These are phyloP conservation scores for Kuraishia hungarica DNA, from an alignment of 805 yeast genomes.

Conservation along the genomic window DNA sequence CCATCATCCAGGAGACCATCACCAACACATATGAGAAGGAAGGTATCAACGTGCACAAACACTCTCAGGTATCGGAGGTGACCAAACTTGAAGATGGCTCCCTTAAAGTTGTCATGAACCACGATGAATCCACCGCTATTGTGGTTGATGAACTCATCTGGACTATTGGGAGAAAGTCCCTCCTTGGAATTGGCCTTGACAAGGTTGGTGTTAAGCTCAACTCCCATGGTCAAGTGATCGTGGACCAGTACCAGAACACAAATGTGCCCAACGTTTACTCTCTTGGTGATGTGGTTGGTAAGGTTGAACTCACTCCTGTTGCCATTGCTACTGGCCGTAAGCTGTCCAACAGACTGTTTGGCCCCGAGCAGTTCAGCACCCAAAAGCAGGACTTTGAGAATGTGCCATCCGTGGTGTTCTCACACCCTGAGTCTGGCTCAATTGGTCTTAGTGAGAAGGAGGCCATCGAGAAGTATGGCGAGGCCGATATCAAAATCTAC, in stretches of 20 bases:
- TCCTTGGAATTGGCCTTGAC: slow-evolving; percentile 67
- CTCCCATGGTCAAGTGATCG: slow-evolving; percentile 54
- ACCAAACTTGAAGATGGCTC: slow-evolving; percentile 41
- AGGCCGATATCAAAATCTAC: slow-evolving; percentile 73
- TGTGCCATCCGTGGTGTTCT: slow-evolving; percentile 93
- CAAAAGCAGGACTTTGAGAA: slow-evolving; percentile 81
- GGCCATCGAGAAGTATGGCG: slow-evolving; percentile 74
- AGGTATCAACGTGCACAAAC: slow-evolving; percentile 77
- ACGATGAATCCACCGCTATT: slow-evolving; percentile 27
- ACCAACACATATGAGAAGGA: slow-evolving; percentile 73
- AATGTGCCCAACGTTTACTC: slow-evolving; percentile 65
- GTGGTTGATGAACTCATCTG: slow-evolving; percentile 79
- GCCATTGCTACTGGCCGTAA: slow-evolving; percentile 98
- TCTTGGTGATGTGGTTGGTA: slow-evolving; percentile 91
- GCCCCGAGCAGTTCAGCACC: slow-evolving; percentile 57
- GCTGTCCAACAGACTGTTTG: slow-evolving; percentile 85
- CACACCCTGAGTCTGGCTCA: slow-evolving; percentile 97
- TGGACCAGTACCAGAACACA: slow-evolving; percentile 85
- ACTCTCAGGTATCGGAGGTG: slow-evolving; percentile 39
- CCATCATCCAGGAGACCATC: slow-evolving; percentile 65
- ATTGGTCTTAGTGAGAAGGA: slow-evolving; percentile 78
- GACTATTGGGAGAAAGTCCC: slow-evolving; percentile 89
- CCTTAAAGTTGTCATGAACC: slow-evolving; percentile 36
- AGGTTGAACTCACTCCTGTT: slow-evolving; percentile 92
- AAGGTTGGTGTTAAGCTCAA: slow-evolving; percentile 63